Conservation (phyloP, 1,284 basidiomycete species). For the Cryptococcus wingfieldii region DNA sequence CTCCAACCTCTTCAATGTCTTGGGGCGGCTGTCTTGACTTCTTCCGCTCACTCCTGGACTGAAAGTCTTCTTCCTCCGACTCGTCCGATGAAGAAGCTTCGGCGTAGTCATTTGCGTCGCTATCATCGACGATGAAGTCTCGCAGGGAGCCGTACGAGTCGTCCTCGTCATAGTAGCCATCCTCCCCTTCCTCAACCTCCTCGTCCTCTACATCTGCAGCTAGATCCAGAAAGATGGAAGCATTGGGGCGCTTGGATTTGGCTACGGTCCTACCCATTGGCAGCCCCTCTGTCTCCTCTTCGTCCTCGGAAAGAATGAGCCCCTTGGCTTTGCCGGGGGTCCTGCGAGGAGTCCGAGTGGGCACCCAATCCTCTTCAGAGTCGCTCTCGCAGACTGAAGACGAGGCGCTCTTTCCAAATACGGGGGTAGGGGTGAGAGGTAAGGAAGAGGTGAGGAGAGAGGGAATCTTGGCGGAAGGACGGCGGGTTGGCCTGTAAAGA, state of each 20-base stretch:
- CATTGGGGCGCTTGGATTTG: not conserved
- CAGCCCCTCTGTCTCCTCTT: not conserved
- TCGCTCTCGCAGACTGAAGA: not conserved
- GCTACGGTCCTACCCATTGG: not conserved
- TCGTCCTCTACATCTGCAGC: constrained; percentile 3
- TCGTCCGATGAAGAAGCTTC: not conserved
- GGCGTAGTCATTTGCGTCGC: constrained; percentile 19
- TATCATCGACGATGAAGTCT: constrained; percentile 45
- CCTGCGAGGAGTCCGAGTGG: constrained; percentile 1
- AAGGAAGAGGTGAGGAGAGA: not conserved
- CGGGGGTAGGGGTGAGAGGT: not conserved
- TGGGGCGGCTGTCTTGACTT: not conserved
- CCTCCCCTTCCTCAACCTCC: constrained; percentile 8
- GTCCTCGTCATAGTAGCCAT: constrained; percentile 22
- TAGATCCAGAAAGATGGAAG: not conserved
- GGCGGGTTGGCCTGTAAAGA: not conserved
- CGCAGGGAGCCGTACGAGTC: constrained; percentile 31
- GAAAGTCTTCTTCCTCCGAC: not conserved
- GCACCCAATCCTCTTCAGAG: constrained; percentile 2
- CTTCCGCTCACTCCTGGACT: not conserved
- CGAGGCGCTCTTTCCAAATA: not conserved
- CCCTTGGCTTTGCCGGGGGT: not conserved
- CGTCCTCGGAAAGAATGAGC: constrained; percentile 11
- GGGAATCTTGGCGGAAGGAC: not conserved
- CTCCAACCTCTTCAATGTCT: constrained; percentile 5